Conservation (phyloP, 768 basidiomycete genomes). For the Mycena olivaceomarginata region DNA sequence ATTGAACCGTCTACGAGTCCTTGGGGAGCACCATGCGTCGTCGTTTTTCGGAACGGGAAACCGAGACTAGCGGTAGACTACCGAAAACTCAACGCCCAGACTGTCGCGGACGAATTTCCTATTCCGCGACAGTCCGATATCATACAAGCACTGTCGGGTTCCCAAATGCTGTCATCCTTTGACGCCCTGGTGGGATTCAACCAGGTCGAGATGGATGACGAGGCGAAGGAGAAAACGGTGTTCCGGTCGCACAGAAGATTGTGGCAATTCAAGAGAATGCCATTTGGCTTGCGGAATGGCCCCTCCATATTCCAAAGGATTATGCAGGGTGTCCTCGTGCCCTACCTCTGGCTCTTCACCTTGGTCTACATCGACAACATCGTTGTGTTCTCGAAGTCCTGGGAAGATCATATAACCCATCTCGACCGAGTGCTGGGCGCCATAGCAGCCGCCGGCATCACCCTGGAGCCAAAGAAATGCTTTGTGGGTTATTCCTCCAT, state of each 20-base stretch:
- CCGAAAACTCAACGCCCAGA: constrained; percentile 28
- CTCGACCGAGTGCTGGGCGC: too few species aligned
- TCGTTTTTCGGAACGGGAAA: too few species aligned
- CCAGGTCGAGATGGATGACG: too few species aligned
- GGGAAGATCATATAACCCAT: too few species aligned
- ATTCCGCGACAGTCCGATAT: background rate
- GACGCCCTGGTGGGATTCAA: too few species aligned
- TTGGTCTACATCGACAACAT: constrained; percentile 52
- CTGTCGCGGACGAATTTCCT: background rate
- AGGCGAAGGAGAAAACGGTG: constrained; percentile 49
- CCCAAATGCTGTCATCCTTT: too few species aligned
- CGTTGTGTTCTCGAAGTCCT: constrained; percentile 49
- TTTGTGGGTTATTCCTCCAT: too few species aligned
- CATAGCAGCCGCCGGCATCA: too few species aligned
- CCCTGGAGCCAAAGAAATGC: too few species aligned
- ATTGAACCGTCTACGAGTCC: too few species aligned
- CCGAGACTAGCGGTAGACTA: constrained; percentile 59
- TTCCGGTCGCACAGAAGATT: constrained; percentile 56
- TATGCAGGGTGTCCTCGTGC: too few species aligned
- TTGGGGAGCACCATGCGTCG: too few species aligned
- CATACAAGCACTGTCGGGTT: background rate
- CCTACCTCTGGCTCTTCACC: constrained; percentile 15
- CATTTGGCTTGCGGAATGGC: constrained; percentile 21
- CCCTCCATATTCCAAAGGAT: constrained; percentile 33
- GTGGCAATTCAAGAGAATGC: constrained; percentile 50